Evolutionary conservation across 176 grass and related monocot genomes (phyloP).

Genomic region (Avena sativa): DNA sequence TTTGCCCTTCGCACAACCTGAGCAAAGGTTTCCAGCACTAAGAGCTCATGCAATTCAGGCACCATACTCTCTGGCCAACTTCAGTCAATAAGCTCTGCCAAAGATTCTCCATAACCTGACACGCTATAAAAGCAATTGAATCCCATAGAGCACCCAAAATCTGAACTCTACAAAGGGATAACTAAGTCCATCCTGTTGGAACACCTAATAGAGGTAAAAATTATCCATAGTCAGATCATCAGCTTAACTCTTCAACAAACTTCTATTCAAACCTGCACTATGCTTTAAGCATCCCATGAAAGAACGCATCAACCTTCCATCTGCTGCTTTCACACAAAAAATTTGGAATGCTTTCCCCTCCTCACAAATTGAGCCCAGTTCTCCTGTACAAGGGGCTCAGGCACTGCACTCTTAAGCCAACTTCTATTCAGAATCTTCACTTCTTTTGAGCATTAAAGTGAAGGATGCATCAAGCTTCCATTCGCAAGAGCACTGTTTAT

Average conservation of each 20-base stretch:
- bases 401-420: background rate
- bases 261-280: conserved; percentile 32
- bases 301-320: conserved; percentile 36
- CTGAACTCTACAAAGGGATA: background rate
- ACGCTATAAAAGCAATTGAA: conserved; percentile 24
- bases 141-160: conserved; percentile 24
- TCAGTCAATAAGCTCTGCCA: conserved; percentile 6
- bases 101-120: conserved; percentile 17
- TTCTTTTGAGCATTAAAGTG: conserved; percentile 10
- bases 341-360: background rate
- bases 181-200: conserved; percentile 33
- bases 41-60: conserved; percentile 3
- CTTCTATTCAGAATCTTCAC: background rate
- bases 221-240: background rate
- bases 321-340: conserved; percentile 3
- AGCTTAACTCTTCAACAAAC: conserved; percentile 20
- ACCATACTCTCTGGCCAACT: conserved; percentile 14
- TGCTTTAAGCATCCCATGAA: conserved; percentile 24
- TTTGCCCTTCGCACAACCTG: conserved; percentile 6
- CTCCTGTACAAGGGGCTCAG: background rate
- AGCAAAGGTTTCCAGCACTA: conserved; percentile 20
- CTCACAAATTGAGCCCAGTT: background rate
- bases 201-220: background rate
- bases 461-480: conserved; percentile 27
- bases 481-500: background rate